Evolutionary conservation across 495 filamentous ascomycete species (phyloP), one percentile per base, ranked within the genome.

Genomic region (Podospora sp.): DNA sequence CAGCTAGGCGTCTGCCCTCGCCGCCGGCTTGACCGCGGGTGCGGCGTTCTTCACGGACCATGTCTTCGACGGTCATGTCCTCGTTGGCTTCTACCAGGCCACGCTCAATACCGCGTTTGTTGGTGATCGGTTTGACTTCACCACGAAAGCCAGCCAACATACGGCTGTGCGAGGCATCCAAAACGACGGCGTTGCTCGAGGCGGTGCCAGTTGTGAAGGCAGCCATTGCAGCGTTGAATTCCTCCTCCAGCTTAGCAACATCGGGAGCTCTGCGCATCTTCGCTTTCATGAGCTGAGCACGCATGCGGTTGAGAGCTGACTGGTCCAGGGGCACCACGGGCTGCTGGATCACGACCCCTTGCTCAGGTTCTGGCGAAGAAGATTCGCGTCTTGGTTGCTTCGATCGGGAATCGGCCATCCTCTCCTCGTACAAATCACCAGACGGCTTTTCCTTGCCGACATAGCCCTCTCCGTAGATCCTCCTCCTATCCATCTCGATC

Each of bases 61-160:
- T 99, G 72, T 98, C 95, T 24, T 94, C 92, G 62, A 99, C 89
- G 35, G 82, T 89, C 95, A 99, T 98, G 72, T 97, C 92, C 60
- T 97, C 93, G 68, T 97, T 99, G 63, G 92, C 92, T 69, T 91
- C 85, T 11, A 98, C 88, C 21, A 85, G 79, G 20, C 93, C 93
- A 67, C 92, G 85, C 73, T 96, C 92, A 25, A 87, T 81, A 18
- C 92, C 93, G 55, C 93, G 84, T 72, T 90, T 93, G 63, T 84
- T 95, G 35, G 88, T 86, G 40, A 96, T 78, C 0, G 85, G 80
- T 67, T 90, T 92, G 59, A 92, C 89, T 78, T 97, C 93, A 50
- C 88, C 90, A 24, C 90, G 86, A 25, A 86, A 84, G 66, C 90
- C 87, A 56, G 92, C 92, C 20, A 99, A 80, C 87, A 94, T 89